Conservation (phyloP, 352 stramenopile species). For the Globisporangium nagaii region DNA sequence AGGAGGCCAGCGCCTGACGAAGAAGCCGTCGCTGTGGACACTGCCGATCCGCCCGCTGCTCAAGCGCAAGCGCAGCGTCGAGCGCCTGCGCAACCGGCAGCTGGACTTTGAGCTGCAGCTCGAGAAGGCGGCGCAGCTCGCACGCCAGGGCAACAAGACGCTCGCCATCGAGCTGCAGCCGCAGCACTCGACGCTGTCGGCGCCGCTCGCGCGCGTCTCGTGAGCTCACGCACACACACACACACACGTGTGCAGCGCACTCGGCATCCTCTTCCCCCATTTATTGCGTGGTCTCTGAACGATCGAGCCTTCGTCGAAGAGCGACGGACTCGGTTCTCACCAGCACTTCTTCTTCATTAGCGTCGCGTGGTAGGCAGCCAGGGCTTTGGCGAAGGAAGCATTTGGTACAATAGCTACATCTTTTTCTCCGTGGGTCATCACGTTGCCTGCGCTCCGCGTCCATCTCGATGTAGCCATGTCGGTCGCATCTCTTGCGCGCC, state of each 20-base stretch:
- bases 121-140: constrained; percentile 34
- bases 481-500: background rate
- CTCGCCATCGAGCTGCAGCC: constrained; percentile 33
- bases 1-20: constrained; percentile 14
- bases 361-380: constrained; percentile 2
- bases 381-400: background rate
- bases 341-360: background rate
- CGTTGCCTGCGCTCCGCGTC: too few relatives aligned
- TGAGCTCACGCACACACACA: constrained; percentile 2
- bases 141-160: constrained; percentile 10
- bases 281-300: too few relatives aligned
- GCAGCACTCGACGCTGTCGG: constrained; percentile 16
- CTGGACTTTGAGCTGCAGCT: constrained; percentile 26
- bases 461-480: too few relatives aligned
- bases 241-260: too few relatives aligned
- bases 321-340: background rate
- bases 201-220: constrained; percentile 8
- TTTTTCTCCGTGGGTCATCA: too few relatives aligned
- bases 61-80: constrained; percentile 41
- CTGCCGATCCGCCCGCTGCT: constrained; percentile 43
- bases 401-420: constrained; percentile 5
- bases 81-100: constrained; percentile 43
- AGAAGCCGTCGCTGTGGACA: constrained; percentile 32
- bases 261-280: background rate
- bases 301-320: too few relatives aligned